phyloP scores from a whole-genome alignment of 2,329 filamentous ascomycete species.

The Exutisphaerella laricina region DNA sequence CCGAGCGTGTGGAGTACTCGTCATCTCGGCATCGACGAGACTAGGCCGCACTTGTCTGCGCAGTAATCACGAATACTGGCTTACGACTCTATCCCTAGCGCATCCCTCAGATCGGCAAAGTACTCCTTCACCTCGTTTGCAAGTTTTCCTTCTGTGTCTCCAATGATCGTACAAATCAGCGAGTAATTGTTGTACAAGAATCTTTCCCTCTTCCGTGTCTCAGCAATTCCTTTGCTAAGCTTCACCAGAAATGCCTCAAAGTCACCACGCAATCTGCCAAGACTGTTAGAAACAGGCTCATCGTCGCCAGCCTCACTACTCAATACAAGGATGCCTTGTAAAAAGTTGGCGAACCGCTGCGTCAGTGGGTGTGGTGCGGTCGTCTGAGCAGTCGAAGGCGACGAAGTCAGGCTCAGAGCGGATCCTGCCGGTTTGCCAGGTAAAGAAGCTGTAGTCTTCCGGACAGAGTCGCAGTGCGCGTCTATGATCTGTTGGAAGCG shows the following conservation, averaged over 20 bases:
- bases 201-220: conserved; percentile 73
- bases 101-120: conserved; percentile 58
- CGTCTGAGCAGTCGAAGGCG: conserved; percentile 56
- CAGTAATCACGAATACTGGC: too few species aligned
- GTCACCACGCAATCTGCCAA: conserved; percentile 71
- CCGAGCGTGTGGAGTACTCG: too few species aligned
- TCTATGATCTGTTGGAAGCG: conserved; percentile 93
- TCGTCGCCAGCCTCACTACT: conserved; percentile 91
- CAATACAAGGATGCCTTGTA: conserved; percentile 76
- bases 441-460: conserved; percentile 47
- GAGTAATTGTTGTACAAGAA: conserved; percentile 97
- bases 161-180: conserved; percentile 84
- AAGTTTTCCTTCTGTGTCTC: conserved; percentile 63
- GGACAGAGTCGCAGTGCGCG: conserved; percentile 81
- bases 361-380: conserved; percentile 87
- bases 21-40: too few species aligned
- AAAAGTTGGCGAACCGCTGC: conserved; percentile 89
- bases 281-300: conserved; percentile 79
- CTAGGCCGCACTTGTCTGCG: too few species aligned
- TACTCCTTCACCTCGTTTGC: conserved; percentile 68
- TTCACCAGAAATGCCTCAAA: conserved; percentile 78
- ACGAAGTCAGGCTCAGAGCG: conserved; percentile 51
- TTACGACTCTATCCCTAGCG: conserved; percentile 18
- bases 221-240: conserved; percentile 67
- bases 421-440: conserved; percentile 47